Evolutionary conservation across 257 asterid species (phyloP).

Genomic region (Lithospermum erythrorhizon): DNA sequence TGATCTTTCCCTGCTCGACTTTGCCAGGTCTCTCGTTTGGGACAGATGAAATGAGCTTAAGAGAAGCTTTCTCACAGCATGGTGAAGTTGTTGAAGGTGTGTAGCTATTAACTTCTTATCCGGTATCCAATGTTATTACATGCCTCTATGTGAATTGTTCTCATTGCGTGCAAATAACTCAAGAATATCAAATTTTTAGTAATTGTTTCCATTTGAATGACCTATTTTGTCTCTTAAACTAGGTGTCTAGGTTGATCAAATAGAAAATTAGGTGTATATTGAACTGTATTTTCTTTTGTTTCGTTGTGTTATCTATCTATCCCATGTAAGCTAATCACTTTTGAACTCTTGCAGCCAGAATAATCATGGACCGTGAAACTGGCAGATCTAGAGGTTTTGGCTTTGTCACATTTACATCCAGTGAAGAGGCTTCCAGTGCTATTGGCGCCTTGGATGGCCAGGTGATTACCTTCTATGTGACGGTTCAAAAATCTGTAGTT

Average conservation of each 20-base stretch:
- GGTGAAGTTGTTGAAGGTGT: conserved; percentile 76
- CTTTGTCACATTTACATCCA: conserved; percentile 58
- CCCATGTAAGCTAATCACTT: neutral
- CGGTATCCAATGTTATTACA: neutral
- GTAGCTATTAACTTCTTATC: neutral
- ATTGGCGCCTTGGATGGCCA: conserved; percentile 74
- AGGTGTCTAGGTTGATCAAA: no score
- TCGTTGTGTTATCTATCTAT: no score
- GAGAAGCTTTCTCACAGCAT: conserved; percentile 58
- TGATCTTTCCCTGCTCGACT: neutral
- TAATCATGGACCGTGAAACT: conserved; percentile 65
- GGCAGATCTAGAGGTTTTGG: conserved; percentile 94
- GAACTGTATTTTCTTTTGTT: no score
- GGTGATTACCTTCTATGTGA: conserved; percentile 26
- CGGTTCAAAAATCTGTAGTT: neutral
- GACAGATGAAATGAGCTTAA: conserved; percentile 58
- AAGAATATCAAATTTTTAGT: no score
- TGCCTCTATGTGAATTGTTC: neutral
- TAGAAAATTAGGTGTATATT: no score
- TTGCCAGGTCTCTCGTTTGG: conserved; percentile 60
- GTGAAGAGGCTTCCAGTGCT: conserved; percentile 71
- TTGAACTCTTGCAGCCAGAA: conserved; percentile 44
- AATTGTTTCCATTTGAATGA: no score
- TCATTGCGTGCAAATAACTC: no score
- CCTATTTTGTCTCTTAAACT: no score